Conservation (phyloP, 1,139 yeast species). For the Saccharomycopsis phalli region DNA sequence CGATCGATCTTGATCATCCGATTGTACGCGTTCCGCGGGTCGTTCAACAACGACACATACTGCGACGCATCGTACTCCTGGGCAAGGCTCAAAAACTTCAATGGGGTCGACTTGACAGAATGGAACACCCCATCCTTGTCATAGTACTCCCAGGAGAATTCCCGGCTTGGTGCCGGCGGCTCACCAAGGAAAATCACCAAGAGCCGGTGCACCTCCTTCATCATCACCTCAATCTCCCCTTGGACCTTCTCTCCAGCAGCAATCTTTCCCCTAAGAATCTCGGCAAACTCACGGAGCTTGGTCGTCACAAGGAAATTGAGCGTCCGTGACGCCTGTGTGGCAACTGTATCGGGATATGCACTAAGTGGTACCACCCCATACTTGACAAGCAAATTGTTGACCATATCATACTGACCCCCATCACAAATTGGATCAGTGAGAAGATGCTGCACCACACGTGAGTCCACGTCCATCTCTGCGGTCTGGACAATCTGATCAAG, state of each 20-base stretch:
- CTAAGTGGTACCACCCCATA: slow-evolving; percentile 72
- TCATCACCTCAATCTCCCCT: slow-evolving; percentile 29
- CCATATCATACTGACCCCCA: slow-evolving; percentile 86
- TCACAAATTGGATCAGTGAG: slow-evolving; percentile 59
- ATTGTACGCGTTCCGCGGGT: slow-evolving; percentile 65
- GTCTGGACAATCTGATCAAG: slow-evolving; percentile 68
- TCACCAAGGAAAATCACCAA: slow-evolving; percentile 57
- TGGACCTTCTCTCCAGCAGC: slow-evolving; percentile 26
- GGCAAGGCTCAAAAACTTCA: slow-evolving; percentile 48
- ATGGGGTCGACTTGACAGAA: slow-evolving; percentile 48
- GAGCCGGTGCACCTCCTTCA: slow-evolving; percentile 53
- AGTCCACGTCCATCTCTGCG: slow-evolving; percentile 51
- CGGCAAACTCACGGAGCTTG: slow-evolving; percentile 67
- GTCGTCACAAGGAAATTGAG: slow-evolving; percentile 57
- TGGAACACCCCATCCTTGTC: slow-evolving; percentile 63
- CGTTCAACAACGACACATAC: slow-evolving; percentile 63
- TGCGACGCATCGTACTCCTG: slow-evolving; percentile 42
- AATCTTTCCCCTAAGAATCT: slow-evolving; percentile 45
- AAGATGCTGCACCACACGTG: slow-evolving; percentile 57
- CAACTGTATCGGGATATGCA: slow-evolving; percentile 61
- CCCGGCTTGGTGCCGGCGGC: slow-evolving; percentile 68
- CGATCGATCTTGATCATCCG: slow-evolving; percentile 60
- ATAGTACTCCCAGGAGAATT: slow-evolving; percentile 61
- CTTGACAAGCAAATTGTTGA: slow-evolving; percentile 60
- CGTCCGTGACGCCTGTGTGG: slow-evolving; percentile 47